Evolutionary conservation across 1,139 yeast species (phyloP), one percentile per base, ranked within the genome.

Genomic region (Hemisphaericaspora xylofermentans): DNA sequence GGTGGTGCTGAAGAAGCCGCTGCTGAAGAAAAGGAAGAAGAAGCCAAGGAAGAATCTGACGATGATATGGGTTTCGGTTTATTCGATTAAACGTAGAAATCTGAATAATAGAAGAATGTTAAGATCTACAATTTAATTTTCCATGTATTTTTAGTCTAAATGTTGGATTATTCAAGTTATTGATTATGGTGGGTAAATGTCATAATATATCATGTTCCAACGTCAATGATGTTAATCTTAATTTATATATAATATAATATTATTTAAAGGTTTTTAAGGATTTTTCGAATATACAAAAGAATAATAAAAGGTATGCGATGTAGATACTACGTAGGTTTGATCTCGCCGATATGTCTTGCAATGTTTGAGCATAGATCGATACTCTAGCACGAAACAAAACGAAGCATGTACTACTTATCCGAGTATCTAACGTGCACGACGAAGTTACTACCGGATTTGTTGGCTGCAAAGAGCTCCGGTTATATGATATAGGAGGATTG

Each of bases 61-160:
- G 84, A 81, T 63, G 88, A 82, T 73, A 82, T 83, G 89, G 89
- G 88, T 59, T 81, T 83, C 84, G 89, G 89, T 75, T 80, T 83
- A 72, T 83, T 83, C 77, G 89, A 84, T 76, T 84, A 83, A 71
- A 58, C 56, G 35, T 19, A 32, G 30, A 31, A 31, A 33, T 24
- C 34, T 31, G 34, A 31, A 24, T 17, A 30, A 15, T 32, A 24
- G n/a, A 13, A 24, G 18, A 14, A 33, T 36, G 25, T 30, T 36
- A 36, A 26, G 30, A 33, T 33, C 15, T 36, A 36, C 39, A 18
- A 13, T 18, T 31, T 19, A 31, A 31, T 31, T 31, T 31, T 31
- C 34, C 21, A 17, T 21, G 36, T 37, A 38, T 32, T 35, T 31
- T 43, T 36, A 36, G 39, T 27, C 21, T 26, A 32, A 29, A 33